Evolutionary conservation across 2,329 filamentous ascomycete species (phyloP).

Genomic region (Sclerotinia subarctica): DNA sequence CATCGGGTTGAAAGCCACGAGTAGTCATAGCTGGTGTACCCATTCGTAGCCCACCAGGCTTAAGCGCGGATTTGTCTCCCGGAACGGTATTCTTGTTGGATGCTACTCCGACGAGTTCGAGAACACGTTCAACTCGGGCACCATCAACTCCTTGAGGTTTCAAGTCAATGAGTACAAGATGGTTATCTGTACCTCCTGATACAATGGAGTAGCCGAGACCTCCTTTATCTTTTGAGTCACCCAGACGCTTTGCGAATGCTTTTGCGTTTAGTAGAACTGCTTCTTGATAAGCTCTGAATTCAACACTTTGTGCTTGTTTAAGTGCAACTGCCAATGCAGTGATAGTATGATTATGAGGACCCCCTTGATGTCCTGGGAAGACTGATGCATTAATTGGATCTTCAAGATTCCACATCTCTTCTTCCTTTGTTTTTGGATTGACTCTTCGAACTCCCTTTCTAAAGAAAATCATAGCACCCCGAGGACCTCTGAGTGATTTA

Average conservation of each 20-base stretch:
- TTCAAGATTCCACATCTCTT: conserved; percentile 87
- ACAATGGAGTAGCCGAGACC: conserved; percentile 85
- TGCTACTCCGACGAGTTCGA: conserved; percentile 93
- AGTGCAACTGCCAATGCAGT: conserved; percentile 90
- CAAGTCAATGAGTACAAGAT: conserved; percentile 88
- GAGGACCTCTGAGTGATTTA: conserved; percentile 92
- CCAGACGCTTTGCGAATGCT: conserved; percentile 69
- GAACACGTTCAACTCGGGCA: conserved; percentile 80
- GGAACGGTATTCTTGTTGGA: conserved; percentile 99
- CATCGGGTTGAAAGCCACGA: conserved; percentile 81
- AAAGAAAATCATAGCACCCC: conserved; percentile 98
- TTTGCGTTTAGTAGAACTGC: conserved; percentile 89
- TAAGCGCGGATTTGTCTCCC: conserved; percentile 88
- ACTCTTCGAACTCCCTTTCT: conserved; percentile 83
- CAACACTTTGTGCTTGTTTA: conserved; percentile 83
- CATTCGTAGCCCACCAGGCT: conserved; percentile 89
- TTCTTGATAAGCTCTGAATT: conserved; percentile 91
- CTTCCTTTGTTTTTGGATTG: conserved; percentile 80
- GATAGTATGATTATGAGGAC: conserved; percentile 98
- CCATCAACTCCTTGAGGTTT: conserved; percentile 87
- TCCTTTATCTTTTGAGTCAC: conserved; percentile 64
- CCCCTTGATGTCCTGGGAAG: conserved; percentile 96
- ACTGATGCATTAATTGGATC: conserved; percentile 92
- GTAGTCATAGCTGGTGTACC: conserved; percentile 98
- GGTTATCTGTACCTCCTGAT: conserved; percentile 93